Base-by-base conservation (phyloP, 176 grass and related monocot species). In the Coix lacrymajobi region DNA sequence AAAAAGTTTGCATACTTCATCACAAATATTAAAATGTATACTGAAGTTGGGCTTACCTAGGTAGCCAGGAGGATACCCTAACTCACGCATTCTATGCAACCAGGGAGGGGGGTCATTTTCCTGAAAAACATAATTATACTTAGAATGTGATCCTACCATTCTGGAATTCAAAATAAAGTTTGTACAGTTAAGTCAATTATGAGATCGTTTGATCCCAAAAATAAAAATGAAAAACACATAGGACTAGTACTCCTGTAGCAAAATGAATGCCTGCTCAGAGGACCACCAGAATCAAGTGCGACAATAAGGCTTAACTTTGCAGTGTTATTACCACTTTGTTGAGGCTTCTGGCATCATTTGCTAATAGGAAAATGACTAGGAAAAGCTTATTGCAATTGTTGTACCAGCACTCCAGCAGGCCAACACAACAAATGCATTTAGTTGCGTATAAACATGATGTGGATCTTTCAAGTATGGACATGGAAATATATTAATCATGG, bases 11-110 rank as follows among this genome's bases (percentile, higher is more conserved):
- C 48, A 57, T 41, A 36, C 31, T 58, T 54, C 0, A 0, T 54
- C 0, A 0, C 9, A 54, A 75, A 77, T n/a, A 75, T 40, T 48
- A 34, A 64, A 64, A 75, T 33, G 31, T 60, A 68, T 16, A 63
- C 20, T 62, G 26, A 66, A 79, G 71, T 39, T 78, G 38, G 58
- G 64, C 82, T 57, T 99, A 99, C 96, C 93, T 64, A 99, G 65
- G 81, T 99, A 96, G 89, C 93, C 92, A 71, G 96, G 96, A 85
- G 96, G 96, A 81, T 99, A 99, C 60, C 96, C 96, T 70, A 99
- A 75, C 71, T 99, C 91, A 25, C 91, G 93, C 96, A 99, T 99
- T 83, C 96, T 87, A 62, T 90, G 79, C 52, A 96, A 87, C 96
- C 96, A 99, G 33, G 96, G 96, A 49, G 96, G 96, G 22, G 96